Evolutionary conservation across 805 yeast genomes (phyloP).

Genomic region (Cyberlindnera euphorbiiphila): DNA sequence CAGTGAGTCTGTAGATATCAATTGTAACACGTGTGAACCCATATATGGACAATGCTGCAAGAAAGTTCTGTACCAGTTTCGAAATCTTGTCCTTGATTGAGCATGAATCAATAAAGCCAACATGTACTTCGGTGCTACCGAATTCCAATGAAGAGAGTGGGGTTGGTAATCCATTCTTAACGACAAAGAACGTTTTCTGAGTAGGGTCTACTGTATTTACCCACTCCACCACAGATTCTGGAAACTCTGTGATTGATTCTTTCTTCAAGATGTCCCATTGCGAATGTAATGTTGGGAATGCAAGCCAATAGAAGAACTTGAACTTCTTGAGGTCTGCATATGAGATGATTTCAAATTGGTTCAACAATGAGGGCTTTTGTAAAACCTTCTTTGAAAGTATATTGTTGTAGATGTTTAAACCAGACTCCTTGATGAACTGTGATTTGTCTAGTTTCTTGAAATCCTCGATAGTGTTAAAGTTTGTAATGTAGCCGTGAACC

Average conservation of each 20-base stretch:
- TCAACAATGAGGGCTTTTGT: slow-evolving; percentile 37
- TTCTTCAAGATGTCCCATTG: slow-evolving; percentile 38
- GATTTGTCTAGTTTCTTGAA: slow-evolving; percentile 70
- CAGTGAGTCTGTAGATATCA: slow-evolving; percentile 36
- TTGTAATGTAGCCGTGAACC: slow-evolving; percentile 43
- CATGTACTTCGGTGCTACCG: slow-evolving; percentile 6
- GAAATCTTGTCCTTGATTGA: slow-evolving; percentile 39
- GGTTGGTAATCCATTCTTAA: slow-evolving; percentile 16
- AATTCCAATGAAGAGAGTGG: slow-evolving; percentile 19
- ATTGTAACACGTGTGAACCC: slow-evolving; percentile 35
- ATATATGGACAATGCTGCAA: slow-evolving; percentile 41
- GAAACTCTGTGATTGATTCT: slow-evolving; percentile 6
- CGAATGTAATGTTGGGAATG: slow-evolving; percentile 62
- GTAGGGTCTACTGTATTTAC: slow-evolving; percentile 12
- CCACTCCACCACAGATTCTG: slow-evolving; percentile 15
- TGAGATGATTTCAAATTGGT: slow-evolving; percentile 50
- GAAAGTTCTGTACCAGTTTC: slow-evolving; percentile 54
- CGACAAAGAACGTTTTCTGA: slow-evolving; percentile 29
- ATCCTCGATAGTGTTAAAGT: slow-evolving; percentile 82
- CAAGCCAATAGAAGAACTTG: slow-evolving; percentile 86
- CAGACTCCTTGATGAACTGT: slow-evolving; percentile 44
- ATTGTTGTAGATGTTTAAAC: slow-evolving; percentile 26
- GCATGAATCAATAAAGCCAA: slow-evolving; percentile 40
- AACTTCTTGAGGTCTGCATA: slow-evolving; percentile 90
- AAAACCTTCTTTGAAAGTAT: slow-evolving; percentile 35